phyloP scores from a whole-genome alignment of 768 basidiomycete genomes.

The Tulasnella sp. region DNA sequence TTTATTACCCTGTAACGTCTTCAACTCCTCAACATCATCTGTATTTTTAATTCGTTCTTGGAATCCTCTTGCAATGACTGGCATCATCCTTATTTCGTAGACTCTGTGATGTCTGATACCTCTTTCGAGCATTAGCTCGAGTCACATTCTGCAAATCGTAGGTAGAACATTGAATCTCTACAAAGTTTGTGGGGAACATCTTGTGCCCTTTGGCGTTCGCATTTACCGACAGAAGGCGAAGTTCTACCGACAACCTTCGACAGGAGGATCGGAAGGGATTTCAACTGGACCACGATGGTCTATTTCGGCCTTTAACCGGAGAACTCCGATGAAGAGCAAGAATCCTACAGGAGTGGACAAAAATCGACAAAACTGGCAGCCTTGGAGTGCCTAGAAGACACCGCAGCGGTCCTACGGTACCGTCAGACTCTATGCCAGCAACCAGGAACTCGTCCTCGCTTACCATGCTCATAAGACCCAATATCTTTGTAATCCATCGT shows the following conservation, averaged over 20 bases:
- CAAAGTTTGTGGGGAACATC: background rate
- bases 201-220: background rate
- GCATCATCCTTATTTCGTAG: background rate
- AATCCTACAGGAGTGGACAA: background rate
- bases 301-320: background rate
- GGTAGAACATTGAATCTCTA: background rate
- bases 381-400: background rate
- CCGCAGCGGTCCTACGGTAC: background rate
- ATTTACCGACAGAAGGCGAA: background rate
- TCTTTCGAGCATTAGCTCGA: background rate
- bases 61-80: background rate
- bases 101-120: background rate
- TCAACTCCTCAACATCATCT: background rate
- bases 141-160: background rate
- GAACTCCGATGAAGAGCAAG: background rate
- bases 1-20: background rate
- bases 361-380: background rate
- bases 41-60: background rate
- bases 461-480: background rate
- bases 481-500: background rate
- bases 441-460: conserved; percentile 1
- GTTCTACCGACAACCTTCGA: background rate
- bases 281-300: background rate
- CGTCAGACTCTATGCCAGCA: background rate
- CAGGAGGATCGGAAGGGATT: background rate